A percentile compares a stretch with the other conserved stretches of the same genome.
phyloP scores from a whole-genome alignment of 192 early-diverging fungal species.

The Umbelopsis sp. region DNA sequence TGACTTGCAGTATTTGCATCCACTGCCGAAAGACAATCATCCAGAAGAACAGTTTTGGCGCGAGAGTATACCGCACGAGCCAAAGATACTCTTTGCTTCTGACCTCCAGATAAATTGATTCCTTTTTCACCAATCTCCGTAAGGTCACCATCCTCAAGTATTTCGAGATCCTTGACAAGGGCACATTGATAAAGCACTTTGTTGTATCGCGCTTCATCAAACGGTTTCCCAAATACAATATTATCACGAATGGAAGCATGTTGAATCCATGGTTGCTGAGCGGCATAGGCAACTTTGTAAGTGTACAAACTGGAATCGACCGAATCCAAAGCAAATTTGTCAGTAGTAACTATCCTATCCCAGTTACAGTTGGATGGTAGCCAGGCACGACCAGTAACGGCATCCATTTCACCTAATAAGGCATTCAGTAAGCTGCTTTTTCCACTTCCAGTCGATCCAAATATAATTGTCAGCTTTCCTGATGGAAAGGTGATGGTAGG shows the following conservation, averaged over 20 bases:
- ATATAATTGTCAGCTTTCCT: slow-evolving; percentile 56
- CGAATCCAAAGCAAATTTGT: slow-evolving; percentile 24
- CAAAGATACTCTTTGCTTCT: slow-evolving; percentile 77
- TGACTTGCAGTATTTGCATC: slow-evolving; percentile 49
- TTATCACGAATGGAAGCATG: slow-evolving; percentile 69
- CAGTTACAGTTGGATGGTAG: slow-evolving; percentile 26
- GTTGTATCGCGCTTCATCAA: slow-evolving; percentile 58
- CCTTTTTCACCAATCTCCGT: slow-evolving; percentile 71
- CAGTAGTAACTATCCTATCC: slow-evolving; percentile 9
- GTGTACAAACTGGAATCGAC: slow-evolving; percentile 17
- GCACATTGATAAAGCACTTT: slow-evolving; percentile 69
- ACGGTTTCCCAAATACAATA: slow-evolving; percentile 68
- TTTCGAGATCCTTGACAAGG: slow-evolving; percentile 67
- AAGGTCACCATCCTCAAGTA: slow-evolving; percentile 67
- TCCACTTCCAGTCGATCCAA: slow-evolving; percentile 74
- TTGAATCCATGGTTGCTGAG: slow-evolving; percentile 58
- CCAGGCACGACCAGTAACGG: slow-evolving; percentile 38
- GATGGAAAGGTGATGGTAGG: slow-evolving; percentile 53
- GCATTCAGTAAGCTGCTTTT: slow-evolving; percentile 56
- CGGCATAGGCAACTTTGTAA: slow-evolving; percentile 49
- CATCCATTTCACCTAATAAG: slow-evolving; percentile 56
- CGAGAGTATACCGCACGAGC: slow-evolving; percentile 79
- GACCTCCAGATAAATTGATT: slow-evolving; percentile 66
- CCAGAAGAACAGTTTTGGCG: slow-evolving; percentile 72
- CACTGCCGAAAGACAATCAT: slow-evolving; percentile 74